Conservation (phyloP, 495 filamentous ascomycete genomes). For the Penicillium herquei region DNA sequence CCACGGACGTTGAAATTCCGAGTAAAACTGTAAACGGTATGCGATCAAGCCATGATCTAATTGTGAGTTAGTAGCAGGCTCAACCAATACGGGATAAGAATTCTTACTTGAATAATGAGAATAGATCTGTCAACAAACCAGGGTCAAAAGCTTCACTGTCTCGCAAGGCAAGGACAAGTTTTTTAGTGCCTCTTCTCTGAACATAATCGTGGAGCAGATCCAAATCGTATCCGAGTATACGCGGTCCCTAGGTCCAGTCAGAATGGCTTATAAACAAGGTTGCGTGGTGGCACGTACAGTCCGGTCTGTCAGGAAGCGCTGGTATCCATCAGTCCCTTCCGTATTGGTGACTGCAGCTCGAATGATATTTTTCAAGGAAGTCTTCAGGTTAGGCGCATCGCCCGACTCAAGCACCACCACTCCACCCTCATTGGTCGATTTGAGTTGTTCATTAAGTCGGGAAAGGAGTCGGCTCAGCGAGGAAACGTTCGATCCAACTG, state of each 20-base stretch:
- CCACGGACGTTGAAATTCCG: conserved; percentile 86
- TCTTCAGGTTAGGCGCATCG: conserved; percentile 81
- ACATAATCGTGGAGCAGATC: conserved; percentile 73
- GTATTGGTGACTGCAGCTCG: conserved; percentile 61
- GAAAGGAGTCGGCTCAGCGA: conserved; percentile 69
- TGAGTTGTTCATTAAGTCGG: conserved; percentile 57
- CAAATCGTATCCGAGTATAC: conserved; percentile 87
- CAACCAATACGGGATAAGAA: background rate
- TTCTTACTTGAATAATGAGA: conserved; percentile 69
- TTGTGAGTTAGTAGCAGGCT: conserved; percentile 15
- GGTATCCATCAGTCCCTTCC: conserved; percentile 44
- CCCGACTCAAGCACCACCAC: conserved; percentile 73
- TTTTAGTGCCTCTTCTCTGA: conserved; percentile 50
- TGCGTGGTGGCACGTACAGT: conserved; percentile 41
- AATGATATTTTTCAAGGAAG: conserved; percentile 78
- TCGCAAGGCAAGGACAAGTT: conserved; percentile 74
- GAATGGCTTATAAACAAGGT: conserved; percentile 2
- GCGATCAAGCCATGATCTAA: conserved; percentile 81
- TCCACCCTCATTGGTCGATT: conserved; percentile 44
- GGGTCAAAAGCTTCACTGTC: conserved; percentile 93
- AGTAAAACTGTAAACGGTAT: conserved; percentile 87
- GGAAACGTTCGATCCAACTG: conserved; percentile 83
- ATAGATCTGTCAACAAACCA: conserved; percentile 70
- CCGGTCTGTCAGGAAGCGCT: conserved; percentile 47
- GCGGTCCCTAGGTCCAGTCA: conserved; percentile 51